Percentiles rank a stretch among this genome's conserved stretches.
phyloP scores from a whole-genome alignment of 2,329 filamentous ascomycete genomes.

The Phialemonium atrogriseum region DNA sequence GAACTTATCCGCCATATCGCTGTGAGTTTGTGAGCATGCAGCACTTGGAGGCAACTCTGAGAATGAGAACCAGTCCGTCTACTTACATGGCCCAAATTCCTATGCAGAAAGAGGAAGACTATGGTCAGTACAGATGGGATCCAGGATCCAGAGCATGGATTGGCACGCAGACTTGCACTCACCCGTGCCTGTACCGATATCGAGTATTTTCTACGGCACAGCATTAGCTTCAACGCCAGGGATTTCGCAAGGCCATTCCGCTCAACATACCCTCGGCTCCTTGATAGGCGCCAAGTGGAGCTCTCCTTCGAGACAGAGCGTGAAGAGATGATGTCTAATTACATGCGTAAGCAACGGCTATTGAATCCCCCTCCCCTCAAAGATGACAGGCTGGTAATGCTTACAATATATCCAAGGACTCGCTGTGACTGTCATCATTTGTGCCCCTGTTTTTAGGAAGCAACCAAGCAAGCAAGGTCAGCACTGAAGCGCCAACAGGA shows the following conservation, averaged over 20 bases:
- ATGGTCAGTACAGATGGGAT: no score
- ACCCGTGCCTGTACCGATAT: conserved; percentile 46
- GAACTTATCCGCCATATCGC: conserved; percentile 36
- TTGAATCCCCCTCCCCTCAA: no score
- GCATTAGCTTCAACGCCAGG: no score
- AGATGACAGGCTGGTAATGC: background rate
- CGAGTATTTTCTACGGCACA: conserved; percentile 34
- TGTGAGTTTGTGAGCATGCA: conserved; percentile 14
- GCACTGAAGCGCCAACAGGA: no score
- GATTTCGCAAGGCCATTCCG: no score
- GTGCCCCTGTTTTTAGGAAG: no score
- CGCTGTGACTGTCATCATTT: conserved; percentile 22
- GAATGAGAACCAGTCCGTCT: conserved; percentile 28
- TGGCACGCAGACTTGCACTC: no score
- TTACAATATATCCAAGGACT: conserved; percentile 23
- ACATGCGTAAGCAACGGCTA: background rate
- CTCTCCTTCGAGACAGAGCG: conserved; percentile 12
- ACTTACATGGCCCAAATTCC: conserved; percentile 23
- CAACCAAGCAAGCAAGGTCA: no score
- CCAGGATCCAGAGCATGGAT: background rate
- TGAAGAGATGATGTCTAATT: conserved; percentile 15
- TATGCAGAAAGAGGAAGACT: background rate
- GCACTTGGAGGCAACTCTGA: conserved; percentile 7
- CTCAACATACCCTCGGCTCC: conserved; percentile 7
- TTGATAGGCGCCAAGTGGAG: conserved; percentile 15